phyloP scores from a whole-genome alignment of 2,329 filamentous ascomycete genomes.

The Calonectria honghensis region DNA sequence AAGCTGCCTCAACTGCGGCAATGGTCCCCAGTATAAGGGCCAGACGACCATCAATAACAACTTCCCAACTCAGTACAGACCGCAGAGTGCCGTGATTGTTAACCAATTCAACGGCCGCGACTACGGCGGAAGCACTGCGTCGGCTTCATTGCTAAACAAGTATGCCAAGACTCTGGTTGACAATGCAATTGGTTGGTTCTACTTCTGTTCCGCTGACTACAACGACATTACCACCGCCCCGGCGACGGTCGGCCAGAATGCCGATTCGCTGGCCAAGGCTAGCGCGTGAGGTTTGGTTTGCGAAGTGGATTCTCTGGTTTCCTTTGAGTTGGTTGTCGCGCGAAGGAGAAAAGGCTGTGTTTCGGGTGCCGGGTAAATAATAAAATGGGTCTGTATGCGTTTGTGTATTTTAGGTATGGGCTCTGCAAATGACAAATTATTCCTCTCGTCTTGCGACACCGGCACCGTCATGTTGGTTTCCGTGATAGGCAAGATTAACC shows the following conservation, averaged over 20 bases:
- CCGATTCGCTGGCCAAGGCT: conserved; percentile 26
- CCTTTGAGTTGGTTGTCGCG: not conserved
- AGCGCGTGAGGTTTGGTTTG: not conserved
- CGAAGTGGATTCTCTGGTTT: not conserved
- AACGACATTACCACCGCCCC: conserved; percentile 26
- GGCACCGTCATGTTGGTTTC: not conserved
- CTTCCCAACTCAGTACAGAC: conserved; percentile 33
- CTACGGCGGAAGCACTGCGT: conserved; percentile 21
- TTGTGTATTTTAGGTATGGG: not conserved
- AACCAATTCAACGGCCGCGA: conserved; percentile 44
- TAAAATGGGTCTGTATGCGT: conserved; percentile 8
- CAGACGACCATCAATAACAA: conserved; percentile 44
- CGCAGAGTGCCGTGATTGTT: conserved; percentile 45
- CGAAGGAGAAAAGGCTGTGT: not conserved
- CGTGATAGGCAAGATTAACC: conserved; percentile 32
- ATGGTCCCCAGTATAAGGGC: conserved; percentile 44
- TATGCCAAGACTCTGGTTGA: conserved; percentile 20
- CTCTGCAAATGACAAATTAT: not conserved
- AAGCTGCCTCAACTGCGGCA: conserved; percentile 50
- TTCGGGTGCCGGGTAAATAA: not conserved
- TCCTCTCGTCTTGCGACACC: not conserved
- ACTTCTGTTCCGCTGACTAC: conserved; percentile 38
- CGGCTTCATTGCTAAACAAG: conserved; percentile 15
- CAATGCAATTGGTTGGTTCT: conserved; percentile 31
- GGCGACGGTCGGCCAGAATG: conserved; percentile 37